These are phyloP conservation scores for Eucalyptus albens DNA, from an alignment of 345 rosid species.

Conservation along the genomic window DNA sequence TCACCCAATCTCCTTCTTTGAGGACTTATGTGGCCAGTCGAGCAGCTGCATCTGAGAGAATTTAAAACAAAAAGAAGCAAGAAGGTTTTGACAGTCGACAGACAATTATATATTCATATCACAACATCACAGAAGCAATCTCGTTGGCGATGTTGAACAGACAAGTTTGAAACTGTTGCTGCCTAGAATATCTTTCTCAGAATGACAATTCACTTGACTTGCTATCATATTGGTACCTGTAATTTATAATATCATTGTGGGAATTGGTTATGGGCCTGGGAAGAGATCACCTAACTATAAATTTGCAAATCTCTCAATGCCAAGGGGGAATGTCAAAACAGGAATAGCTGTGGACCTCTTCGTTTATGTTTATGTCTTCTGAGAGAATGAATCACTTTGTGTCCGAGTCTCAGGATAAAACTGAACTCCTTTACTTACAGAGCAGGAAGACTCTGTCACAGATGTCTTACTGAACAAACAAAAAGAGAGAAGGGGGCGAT, in stretches of 20 bases:
- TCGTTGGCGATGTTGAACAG: neutral
- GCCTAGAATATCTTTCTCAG: neutral
- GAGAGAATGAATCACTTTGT: neutral
- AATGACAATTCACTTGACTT: neutral
- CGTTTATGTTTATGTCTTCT: neutral
- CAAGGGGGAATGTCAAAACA: neutral
- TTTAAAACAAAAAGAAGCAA: neutral
- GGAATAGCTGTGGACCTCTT: neutral
- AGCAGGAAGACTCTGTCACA: neutral
- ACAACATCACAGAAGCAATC: neutral
- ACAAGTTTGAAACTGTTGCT: neutral
- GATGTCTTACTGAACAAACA: neutral
- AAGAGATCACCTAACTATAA: neutral
- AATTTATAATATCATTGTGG: neutral
- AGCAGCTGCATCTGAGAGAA: neutral
- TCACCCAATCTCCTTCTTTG: conserved; percentile 75
- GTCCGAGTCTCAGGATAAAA: neutral
- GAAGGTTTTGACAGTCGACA: neutral
- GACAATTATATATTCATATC: neutral
- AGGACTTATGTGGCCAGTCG: conserved; percentile 30
- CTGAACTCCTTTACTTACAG: neutral
- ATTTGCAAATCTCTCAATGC: neutral
- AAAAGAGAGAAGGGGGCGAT: neutral
- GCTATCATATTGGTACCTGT: neutral
- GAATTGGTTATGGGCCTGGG: neutral